These are phyloP conservation scores for Neocatenulostroma microsporum DNA, from an alignment of 2,329 filamentous ascomycete genomes.

Conservation along the genomic window DNA sequence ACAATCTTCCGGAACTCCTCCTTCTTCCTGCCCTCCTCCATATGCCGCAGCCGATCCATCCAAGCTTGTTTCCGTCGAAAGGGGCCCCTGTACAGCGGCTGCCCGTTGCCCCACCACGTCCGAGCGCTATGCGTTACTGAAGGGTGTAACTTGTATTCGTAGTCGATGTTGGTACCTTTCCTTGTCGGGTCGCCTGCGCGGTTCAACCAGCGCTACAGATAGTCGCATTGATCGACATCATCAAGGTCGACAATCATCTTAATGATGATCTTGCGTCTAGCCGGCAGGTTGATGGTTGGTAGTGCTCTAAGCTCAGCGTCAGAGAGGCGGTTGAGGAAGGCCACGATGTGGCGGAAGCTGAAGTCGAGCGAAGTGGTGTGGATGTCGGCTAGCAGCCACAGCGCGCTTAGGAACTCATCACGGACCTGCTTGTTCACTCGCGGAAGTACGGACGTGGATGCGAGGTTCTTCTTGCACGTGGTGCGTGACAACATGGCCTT, in stretches of 20 bases:
- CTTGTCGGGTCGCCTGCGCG: background rate
- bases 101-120: background rate
- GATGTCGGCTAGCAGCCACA: background rate
- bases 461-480: background rate
- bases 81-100: background rate
- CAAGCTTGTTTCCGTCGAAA: background rate
- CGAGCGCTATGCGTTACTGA: background rate
- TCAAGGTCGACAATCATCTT: background rate
- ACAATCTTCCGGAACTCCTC: slow-evolving; percentile 1
- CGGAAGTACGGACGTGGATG: background rate
- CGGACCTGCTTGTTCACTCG: slow-evolving; percentile 1
- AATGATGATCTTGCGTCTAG: background rate
- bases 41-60: background rate
- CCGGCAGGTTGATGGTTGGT: background rate
- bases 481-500: too few species aligned
- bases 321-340: slow-evolving; percentile 1
- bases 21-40: background rate
- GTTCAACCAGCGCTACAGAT: background rate
- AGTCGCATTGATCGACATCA: background rate
- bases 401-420: background rate
- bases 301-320: background rate
- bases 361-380: background rate
- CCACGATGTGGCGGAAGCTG: slow-evolving; percentile 1
- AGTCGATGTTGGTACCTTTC: background rate
- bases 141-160: background rate